Base-by-base conservation (phyloP, 208 protist genomes). In the Zelonia costaricensis region DNA sequence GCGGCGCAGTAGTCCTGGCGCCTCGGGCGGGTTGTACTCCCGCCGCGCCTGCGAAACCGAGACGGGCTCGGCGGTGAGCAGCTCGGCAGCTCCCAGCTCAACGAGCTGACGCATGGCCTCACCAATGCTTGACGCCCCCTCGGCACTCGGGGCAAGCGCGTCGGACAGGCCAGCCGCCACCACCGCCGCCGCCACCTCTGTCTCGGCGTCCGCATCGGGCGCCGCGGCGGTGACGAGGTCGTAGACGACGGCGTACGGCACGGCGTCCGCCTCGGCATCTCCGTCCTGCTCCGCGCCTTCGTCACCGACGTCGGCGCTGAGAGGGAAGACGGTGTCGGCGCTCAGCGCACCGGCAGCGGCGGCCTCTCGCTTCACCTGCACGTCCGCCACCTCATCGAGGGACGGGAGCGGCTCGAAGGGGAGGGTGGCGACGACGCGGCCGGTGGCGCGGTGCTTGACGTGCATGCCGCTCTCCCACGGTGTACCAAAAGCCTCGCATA, bases 351-450 rank as follows among this genome's bases (percentile, higher is more conserved):
- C 44, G 12, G 33, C 40, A 3, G 27, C n/a, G 0, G 25, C 31
- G 47, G 16, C 27, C 22, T 62, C 59, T 1, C 38, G 25, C 35
- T 46, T 61, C 0, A 62, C 4, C 16, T 12, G 3, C 6, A 45
- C 49, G 36, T 66, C 67, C 3, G 35, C 30, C 0, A 67, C 44
- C 6, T 58, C 48, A 6, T 46, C 30, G 0, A 56, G 57, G 3
- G 61, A 46, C 3, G 74, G 76, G 0, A 94, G 49, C 7, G 60
- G 53, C 45, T 95, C 89, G 52, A 82, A 93, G 0, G 89, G 84
- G 9, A 95, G 69, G 20, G 89, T 95, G 0, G 82, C 86, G 27
- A 93, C 78, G 3, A 91, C 64, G 4, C 69, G 78, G 7, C 80
- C 78, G 5, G 66, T 83, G 5, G 36, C 53, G 2, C 81, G 70